Evolutionary conservation across 805 yeast genomes (phyloP).

Genomic region (Lipomyces yamanashiensis): DNA sequence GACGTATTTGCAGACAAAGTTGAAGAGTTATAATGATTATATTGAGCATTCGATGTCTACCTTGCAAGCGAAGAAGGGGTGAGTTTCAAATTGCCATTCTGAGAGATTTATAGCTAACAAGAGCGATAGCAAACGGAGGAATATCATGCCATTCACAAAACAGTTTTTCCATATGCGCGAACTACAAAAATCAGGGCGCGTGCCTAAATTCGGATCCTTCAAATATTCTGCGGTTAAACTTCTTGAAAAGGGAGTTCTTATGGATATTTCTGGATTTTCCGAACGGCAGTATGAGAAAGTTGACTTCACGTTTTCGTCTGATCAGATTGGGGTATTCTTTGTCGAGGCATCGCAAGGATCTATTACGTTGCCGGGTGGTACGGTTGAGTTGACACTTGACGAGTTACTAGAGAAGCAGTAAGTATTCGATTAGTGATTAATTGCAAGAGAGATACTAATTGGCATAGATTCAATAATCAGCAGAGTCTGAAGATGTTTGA

Average conservation of each 20-base stretch:
- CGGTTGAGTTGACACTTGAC: slow-evolving; percentile 65
- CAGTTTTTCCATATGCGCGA: slow-evolving; percentile 78
- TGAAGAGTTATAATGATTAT: slow-evolving; percentile 52
- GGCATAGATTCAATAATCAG: slow-evolving; percentile 53
- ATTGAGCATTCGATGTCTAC: slow-evolving; percentile 58
- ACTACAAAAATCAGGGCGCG: slow-evolving; percentile 64
- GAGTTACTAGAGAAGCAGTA: slow-evolving; percentile 75
- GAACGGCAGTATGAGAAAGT: slow-evolving; percentile 64
- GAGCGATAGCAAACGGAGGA: slow-evolving; percentile 35
- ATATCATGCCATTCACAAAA: slow-evolving; percentile 61
- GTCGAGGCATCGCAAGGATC: slow-evolving; percentile 75
- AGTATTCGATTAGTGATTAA: slow-evolving; percentile 9
- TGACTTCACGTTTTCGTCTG: slow-evolving; percentile 75
- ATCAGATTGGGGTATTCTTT: slow-evolving; percentile 69
- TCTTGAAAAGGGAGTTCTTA: slow-evolving; percentile 70
- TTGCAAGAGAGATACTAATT: not conserved
- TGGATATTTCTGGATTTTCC: slow-evolving; percentile 59
- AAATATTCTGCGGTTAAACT: slow-evolving; percentile 77
- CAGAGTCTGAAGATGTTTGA: slow-evolving; percentile 62
- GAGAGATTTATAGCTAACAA: not conserved
- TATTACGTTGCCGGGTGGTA: slow-evolving; percentile 58
- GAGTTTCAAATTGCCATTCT: slow-evolving; percentile 34
- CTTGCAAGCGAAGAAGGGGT: slow-evolving; percentile 50
- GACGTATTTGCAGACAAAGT: slow-evolving; percentile 49
- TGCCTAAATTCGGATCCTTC: slow-evolving; percentile 71